Evolutionary conservation across 805 yeast species (phyloP).

Genomic region (Pichia scutulata): DNA sequence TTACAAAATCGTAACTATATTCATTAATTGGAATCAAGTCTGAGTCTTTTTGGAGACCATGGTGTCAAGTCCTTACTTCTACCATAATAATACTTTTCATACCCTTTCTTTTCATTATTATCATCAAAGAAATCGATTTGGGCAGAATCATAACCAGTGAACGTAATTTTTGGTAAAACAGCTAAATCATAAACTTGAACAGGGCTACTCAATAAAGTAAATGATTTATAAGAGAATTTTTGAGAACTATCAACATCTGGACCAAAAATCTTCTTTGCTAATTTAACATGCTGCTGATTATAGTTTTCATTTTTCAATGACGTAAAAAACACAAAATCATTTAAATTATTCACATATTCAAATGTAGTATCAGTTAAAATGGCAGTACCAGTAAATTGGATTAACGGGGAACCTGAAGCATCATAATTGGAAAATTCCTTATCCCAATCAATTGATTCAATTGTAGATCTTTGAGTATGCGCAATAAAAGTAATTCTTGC

Average conservation of each 20-base stretch:
- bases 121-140: conserved; percentile 21
- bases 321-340: conserved; percentile 18
- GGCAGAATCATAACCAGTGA: conserved; percentile 21
- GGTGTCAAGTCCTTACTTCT: conserved; percentile 19
- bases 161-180: conserved; percentile 25
- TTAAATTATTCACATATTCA: conserved; percentile 22
- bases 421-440: conserved; percentile 22
- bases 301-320: conserved; percentile 18
- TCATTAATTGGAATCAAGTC: conserved; percentile 12
- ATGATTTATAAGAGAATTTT: conserved; percentile 19
- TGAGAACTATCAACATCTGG: conserved; percentile 18
- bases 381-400: conserved; percentile 28
- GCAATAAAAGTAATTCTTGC: conserved; percentile 27
- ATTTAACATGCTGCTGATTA: conserved; percentile 1
- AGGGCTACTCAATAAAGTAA: conserved; percentile 23
- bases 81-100: conserved; percentile 20
- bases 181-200: conserved; percentile 27
- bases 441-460: conserved; percentile 24
- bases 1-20: not conserved
- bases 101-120: conserved; percentile 20
- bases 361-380: conserved; percentile 27
- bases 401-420: conserved; percentile 26
- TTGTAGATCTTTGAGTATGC: conserved; percentile 21
- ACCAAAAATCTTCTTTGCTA: conserved; percentile 19
- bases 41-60: conserved; percentile 16